Base-by-base conservation (phyloP, 371 early-diverging fungal genomes). In the Apophysomyces ossiformis region DNA sequence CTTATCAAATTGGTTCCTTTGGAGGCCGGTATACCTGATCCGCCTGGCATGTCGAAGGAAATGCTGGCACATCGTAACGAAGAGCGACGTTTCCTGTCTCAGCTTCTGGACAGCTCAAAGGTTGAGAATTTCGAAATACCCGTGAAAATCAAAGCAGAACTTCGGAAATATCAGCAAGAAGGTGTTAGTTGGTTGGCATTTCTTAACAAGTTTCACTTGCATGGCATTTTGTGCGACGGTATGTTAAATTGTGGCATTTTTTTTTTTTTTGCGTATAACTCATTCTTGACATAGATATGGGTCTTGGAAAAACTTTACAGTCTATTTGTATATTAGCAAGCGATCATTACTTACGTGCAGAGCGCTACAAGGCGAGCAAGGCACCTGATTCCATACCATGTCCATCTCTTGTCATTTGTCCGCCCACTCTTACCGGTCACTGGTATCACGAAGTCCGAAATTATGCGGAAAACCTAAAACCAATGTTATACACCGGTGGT, bases 151-250 rank as follows among this genome's bases (percentile, higher is more conserved):
- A 93, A 94, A 44, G 99, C 97, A 0, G 93, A 95, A 63, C 79
- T 98, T 72, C 84, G 98, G 62, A 86, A 87, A 74, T 99, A 99
- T 78, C 99, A 99, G 76, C 95, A 95, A 75, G 98, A 97, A 67
- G 99, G 99, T 65, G 93, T 99, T 47, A 96, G 93, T 79, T 99
- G 99, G 99, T 79, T 99, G 62, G 94, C 95, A n/a, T 99, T 98
- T 78, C 85, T 99, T 64, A 95, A 95, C 77, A 90, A 93, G 67
- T 98, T 95, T 77, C 94, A 93, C 69, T 79, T 99, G 16, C 98
- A 99, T 69, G 99, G 99, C 11, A 95, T 99, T 60, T 85, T 99
- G 26, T 99, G 99, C 76, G 99, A 99, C 81, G 96, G 91, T 87
- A 85, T 78, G 83, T 58, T 12, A 7, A 47, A 12, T 15, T 21